Evolutionary conservation across 2,329 filamentous ascomycete genomes (phyloP).

Genomic region (Ascochyta rabiei): DNA sequence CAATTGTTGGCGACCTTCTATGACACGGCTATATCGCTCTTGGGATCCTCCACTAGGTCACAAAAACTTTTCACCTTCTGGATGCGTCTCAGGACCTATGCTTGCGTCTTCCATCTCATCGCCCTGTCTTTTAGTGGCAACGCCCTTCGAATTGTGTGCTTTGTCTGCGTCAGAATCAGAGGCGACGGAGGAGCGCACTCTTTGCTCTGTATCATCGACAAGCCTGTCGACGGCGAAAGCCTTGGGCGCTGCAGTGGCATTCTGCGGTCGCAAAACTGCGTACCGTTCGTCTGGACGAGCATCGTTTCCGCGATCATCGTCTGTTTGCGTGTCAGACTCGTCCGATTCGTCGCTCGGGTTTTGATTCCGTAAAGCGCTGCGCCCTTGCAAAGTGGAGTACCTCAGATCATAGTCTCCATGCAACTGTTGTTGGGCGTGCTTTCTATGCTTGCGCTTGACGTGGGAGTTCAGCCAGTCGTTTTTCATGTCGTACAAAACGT

Average conservation of each 20-base stretch:
- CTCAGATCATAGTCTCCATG: slow-evolving; percentile 29
- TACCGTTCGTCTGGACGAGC: slow-evolving; percentile 31
- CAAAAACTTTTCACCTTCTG: slow-evolving; percentile 31
- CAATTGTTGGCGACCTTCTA: too few relatives aligned
- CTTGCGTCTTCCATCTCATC: slow-evolving; percentile 21
- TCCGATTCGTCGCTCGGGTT: neutral
- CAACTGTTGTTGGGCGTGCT: slow-evolving; percentile 30
- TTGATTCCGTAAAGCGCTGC: neutral
- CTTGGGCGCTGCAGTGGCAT: slow-evolving; percentile 1
- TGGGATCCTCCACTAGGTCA: neutral
- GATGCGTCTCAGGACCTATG: slow-evolving; percentile 23
- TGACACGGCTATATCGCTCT: neutral
- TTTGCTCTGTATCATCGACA: neutral
- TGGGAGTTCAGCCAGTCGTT: slow-evolving; percentile 42
- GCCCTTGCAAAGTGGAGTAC: slow-evolving; percentile 20
- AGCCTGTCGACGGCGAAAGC: neutral
- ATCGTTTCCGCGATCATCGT: slow-evolving; percentile 15
- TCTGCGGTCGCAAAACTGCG: slow-evolving; percentile 15
- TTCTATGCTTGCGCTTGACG: slow-evolving; percentile 33
- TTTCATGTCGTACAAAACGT: slow-evolving; percentile 32
- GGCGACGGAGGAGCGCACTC: neutral
- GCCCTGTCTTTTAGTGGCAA: neutral
- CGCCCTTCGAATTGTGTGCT: neutral
- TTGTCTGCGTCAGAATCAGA: neutral
- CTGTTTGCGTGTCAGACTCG: neutral